These are phyloP conservation scores for Pseudognaphalium luteoalbum DNA, from an alignment of 129 eudicot species.

Conservation along the genomic window DNA sequence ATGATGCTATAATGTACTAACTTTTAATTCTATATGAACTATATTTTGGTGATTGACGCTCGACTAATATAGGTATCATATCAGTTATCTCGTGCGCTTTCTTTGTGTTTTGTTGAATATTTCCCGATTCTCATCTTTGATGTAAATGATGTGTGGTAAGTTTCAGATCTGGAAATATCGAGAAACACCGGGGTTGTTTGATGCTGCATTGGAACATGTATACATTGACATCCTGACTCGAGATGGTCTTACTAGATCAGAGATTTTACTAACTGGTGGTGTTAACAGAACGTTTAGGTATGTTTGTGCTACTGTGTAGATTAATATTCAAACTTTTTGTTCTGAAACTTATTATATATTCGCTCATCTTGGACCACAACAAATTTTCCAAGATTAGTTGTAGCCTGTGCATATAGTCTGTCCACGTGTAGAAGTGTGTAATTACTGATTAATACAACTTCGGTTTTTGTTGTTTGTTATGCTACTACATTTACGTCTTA, in stretches of 20 bases:
- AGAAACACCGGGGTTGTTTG: conserved; percentile 47
- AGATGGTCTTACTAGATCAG: conserved; percentile 49
- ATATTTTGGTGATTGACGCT: neutral
- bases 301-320: neutral
- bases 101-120: neutral
- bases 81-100: neutral
- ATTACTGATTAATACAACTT: too few relatives aligned
- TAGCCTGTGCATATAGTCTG: neutral
- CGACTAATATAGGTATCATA: neutral
- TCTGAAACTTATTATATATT: neutral
- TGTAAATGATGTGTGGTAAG: conserved; percentile 4
- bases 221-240: conserved; percentile 45
- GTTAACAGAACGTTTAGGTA: conserved; percentile 56
- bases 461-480: neutral
- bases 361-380: neutral
- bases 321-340: neutral
- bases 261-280: conserved; percentile 67
- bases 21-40: neutral
- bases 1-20: too few relatives aligned
- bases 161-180: conserved; percentile 73
- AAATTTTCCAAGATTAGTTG: neutral
- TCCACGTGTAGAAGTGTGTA: neutral
- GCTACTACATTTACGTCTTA: neutral
- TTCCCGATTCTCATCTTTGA: neutral
- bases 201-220: conserved; percentile 56